Conservation (phyloP, 140 eudicot genomes). For the Stevia rebaudiana region DNA sequence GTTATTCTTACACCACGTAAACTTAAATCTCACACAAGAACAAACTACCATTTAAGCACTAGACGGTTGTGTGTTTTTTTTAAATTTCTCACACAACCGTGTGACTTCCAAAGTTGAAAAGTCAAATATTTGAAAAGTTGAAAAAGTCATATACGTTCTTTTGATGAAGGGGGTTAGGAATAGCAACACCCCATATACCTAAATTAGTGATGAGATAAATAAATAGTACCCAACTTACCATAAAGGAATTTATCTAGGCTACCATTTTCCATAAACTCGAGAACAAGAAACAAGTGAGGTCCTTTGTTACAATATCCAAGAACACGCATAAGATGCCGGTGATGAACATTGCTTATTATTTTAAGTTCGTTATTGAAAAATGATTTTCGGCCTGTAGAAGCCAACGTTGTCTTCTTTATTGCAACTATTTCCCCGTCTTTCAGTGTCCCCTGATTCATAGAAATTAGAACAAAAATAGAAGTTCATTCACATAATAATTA, state of each 20-base stretch:
- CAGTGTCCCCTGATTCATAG: conserved; percentile 31
- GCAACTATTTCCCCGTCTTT: conserved; percentile 36
- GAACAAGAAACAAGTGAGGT: conserved; percentile 37
- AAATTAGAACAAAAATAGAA: not conserved
- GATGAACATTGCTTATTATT: conserved; percentile 39
- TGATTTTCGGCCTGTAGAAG: conserved; percentile 32
- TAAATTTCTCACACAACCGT: no score
- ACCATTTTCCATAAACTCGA: conserved; percentile 45
- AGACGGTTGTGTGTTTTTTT: no score
- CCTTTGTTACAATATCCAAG: conserved; percentile 46
- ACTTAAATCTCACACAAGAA: no score
- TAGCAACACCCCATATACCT: no score
- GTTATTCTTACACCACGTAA: no score
- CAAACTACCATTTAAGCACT: no score
- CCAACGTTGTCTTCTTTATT: conserved; percentile 30
- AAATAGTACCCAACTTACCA: conserved; percentile 17
- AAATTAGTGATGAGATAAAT: not conserved
- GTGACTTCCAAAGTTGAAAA: no score
- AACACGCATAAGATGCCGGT: conserved; percentile 45
- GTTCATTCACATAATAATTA: not conserved
- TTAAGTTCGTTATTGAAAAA: conserved; percentile 39
- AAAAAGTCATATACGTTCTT: no score
- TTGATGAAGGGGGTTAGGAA: no score
- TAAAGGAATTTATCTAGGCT: conserved; percentile 45
- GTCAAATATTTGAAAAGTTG: no score